Evolutionary conservation across 1,284 basidiomycete genomes (phyloP).

Genomic region (Stereum hirsutum): DNA sequence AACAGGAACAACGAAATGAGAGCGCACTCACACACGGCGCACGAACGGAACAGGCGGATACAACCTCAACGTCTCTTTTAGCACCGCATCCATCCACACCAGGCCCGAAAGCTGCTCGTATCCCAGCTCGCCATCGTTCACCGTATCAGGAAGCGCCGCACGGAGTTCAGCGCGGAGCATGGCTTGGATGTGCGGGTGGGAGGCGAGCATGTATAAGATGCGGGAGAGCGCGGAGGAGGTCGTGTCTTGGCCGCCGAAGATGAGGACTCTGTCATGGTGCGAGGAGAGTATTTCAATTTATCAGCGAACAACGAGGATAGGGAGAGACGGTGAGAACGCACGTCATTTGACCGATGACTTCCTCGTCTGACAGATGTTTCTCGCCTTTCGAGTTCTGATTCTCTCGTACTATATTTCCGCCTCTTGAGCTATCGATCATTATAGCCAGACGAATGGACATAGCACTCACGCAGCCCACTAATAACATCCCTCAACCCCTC

Average conservation of each 20-base stretch:
- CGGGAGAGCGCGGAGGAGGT: conserved; percentile 1
- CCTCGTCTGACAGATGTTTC: conserved; percentile 20
- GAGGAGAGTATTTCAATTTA: neutral
- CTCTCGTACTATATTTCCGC: conserved; percentile 22
- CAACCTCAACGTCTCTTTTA: conserved; percentile 37
- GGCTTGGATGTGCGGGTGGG: neutral
- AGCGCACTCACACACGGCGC: conserved; percentile 26
- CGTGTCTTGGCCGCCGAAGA: neutral
- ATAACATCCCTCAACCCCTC: no score
- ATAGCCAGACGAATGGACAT: no score
- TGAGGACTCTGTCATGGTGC: conserved; percentile 3
- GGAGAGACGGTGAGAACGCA: conserved; percentile 9
- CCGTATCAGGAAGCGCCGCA: neutral
- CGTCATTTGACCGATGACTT: conserved; percentile 24
- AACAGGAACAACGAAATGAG: neutral
- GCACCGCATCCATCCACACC: conserved; percentile 29
- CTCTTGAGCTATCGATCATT: no score
- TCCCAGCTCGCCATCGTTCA: conserved; percentile 4
- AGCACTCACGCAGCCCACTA: no score
- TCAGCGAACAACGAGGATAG: neutral
- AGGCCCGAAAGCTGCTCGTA: neutral
- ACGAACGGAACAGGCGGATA: conserved; percentile 37
- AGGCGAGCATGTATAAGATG: neutral
- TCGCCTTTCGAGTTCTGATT: conserved; percentile 18
- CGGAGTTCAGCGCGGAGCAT: neutral